phyloP scores from a whole-genome alignment of 768 basidiomycete genomes.

The Amyloporia xantha region DNA sequence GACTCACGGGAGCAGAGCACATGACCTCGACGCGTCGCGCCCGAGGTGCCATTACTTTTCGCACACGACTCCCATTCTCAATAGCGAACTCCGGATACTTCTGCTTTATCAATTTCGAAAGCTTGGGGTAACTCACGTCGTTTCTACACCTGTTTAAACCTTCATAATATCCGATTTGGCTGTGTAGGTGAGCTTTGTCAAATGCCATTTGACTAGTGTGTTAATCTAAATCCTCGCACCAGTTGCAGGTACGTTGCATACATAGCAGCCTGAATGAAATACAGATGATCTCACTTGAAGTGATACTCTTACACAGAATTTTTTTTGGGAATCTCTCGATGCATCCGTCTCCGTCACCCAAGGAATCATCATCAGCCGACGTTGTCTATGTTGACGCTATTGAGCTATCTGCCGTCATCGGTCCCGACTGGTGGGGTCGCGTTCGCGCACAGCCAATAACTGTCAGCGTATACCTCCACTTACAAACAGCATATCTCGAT shows the following conservation, averaged over 20 bases:
- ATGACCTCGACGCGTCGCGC: neutral
- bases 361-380: constrained; percentile 25
- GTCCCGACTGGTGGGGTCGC: constrained; percentile 47
- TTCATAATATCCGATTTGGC: too few species aligned
- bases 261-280: too few species aligned
- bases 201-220: too few species aligned
- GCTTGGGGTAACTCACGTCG: neutral
- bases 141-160: neutral
- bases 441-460: constrained; percentile 43
- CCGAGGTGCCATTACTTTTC: neutral
- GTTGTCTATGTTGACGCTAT: constrained; percentile 40
- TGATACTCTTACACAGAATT: too few species aligned
- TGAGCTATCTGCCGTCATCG: constrained; percentile 35
- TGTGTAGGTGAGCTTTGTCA: too few species aligned
- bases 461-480: constrained; percentile 39
- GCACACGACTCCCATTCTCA: neutral
- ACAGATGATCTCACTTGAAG: too few species aligned
- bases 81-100: neutral
- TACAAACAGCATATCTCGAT: constrained; percentile 35
- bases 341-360: neutral
- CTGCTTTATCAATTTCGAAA: neutral
- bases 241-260: too few species aligned
- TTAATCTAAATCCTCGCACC: too few species aligned
- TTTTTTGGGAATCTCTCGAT: too few species aligned
- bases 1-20: neutral